These are phyloP conservation scores for Trichaptum fuscoviolaceum DNA, from an alignment of 768 basidiomycete genomes.

Conservation along the genomic window DNA sequence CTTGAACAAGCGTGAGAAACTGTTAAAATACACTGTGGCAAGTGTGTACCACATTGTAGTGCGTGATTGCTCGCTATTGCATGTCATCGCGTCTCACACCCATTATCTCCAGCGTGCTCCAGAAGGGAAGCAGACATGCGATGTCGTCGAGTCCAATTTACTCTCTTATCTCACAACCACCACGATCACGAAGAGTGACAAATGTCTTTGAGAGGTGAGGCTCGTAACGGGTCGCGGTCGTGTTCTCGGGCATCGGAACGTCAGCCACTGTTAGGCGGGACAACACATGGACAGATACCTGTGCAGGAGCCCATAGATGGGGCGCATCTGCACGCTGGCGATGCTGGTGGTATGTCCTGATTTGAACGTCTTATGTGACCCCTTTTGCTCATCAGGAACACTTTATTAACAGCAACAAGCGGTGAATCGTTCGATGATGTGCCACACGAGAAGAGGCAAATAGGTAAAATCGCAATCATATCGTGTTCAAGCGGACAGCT, in stretches of 20 bases:
- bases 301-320: background rate
- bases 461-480: background rate
- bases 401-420: background rate
- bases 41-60: too few species aligned
- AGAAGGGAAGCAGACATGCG: too few species aligned
- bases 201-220: background rate
- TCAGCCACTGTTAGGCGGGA: background rate
- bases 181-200: background rate
- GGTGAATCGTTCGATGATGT: slow-evolving; percentile 5
- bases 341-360: background rate
- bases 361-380: background rate
- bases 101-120: too few species aligned
- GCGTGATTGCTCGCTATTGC: too few species aligned
- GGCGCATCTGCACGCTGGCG: background rate
- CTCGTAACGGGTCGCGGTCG: background rate
- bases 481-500: background rate
- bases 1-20: too few species aligned
- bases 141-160: too few species aligned
- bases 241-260: background rate
- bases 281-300: background rate
- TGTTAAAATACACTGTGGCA: too few species aligned
- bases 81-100: too few species aligned
- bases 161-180: too few species aligned
- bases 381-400: background rate
- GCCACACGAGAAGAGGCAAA: background rate